Conservation (phyloP, 495 filamentous ascomycete species). For the Aspergillus indologenus region DNA sequence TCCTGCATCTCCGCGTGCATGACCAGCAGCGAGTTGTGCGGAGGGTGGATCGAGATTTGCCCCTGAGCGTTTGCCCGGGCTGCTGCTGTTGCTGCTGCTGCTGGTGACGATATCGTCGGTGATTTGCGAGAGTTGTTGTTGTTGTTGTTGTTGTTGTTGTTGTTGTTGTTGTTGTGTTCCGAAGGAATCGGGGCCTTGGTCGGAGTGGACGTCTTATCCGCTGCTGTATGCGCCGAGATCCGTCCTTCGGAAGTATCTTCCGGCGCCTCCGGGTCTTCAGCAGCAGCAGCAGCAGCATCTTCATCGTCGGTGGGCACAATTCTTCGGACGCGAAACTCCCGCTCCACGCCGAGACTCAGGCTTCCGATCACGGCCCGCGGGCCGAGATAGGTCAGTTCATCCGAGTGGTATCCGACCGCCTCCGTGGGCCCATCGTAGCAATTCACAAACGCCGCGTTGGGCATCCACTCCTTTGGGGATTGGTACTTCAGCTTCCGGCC, state of each 20-base stretch:
- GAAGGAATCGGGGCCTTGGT: no score
- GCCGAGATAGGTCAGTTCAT: conserved; percentile 90
- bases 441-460: conserved; percentile 92
- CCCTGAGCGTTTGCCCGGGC: conserved; percentile 61
- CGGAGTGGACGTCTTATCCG: not conserved
- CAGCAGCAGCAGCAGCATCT: conserved; percentile 12
- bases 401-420: conserved; percentile 85
- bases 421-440: conserved; percentile 79
- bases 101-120: not conserved
- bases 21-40: conserved; percentile 86
- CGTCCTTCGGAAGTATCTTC: conserved; percentile 4
- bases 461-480: conserved; percentile 66
- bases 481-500: conserved; percentile 76
- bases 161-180: no score
- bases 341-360: conserved; percentile 79
- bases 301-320: conserved; percentile 57
- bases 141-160: no score
- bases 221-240: not conserved
- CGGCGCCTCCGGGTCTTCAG: conserved; percentile 8
- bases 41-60: conserved; percentile 86
- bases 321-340: conserved; percentile 84
- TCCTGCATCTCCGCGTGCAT: conserved; percentile 87
- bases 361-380: conserved; percentile 86
- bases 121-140: not conserved
- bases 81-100: not conserved